Conservation (phyloP, 179 eudicot genomes). For the Silene coronaria region DNA sequence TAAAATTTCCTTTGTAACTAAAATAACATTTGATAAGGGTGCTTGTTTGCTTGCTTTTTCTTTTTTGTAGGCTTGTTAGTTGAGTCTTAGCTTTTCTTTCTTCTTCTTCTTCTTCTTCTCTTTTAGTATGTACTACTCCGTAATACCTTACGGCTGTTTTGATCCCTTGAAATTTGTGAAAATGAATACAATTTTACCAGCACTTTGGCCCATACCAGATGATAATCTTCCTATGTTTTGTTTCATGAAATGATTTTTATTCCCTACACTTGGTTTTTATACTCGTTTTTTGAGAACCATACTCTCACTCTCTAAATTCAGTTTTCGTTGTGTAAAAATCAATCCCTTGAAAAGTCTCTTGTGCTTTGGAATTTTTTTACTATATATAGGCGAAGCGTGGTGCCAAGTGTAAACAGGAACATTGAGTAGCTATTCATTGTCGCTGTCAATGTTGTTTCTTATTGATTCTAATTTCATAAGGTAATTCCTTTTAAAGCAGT, state of each 20-base stretch:
- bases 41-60: not conserved
- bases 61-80: not conserved
- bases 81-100: not conserved
- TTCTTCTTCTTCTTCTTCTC: not conserved
- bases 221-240: not conserved
- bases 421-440: too few relatives aligned
- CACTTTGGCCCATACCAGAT: not conserved
- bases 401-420: not conserved
- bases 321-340: not conserved
- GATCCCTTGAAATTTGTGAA: not conserved
- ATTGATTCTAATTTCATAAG: too few relatives aligned
- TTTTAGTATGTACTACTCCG: not conserved
- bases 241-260: not conserved
- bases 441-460: not conserved
- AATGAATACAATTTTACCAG: not conserved
- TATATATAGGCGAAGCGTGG: not conserved
- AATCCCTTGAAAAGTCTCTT: not conserved
- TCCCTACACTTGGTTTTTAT: not conserved
- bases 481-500: too few relatives aligned
- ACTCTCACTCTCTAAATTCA: not conserved
- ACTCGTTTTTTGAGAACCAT: not conserved
- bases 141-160: slow-evolving; percentile 5
- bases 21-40: not conserved
- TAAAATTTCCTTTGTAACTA: not conserved
- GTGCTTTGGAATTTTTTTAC: not conserved